Conservation (phyloP, 2,329 filamentous ascomycete genomes). For the Rasamsonia emersonii region DNA sequence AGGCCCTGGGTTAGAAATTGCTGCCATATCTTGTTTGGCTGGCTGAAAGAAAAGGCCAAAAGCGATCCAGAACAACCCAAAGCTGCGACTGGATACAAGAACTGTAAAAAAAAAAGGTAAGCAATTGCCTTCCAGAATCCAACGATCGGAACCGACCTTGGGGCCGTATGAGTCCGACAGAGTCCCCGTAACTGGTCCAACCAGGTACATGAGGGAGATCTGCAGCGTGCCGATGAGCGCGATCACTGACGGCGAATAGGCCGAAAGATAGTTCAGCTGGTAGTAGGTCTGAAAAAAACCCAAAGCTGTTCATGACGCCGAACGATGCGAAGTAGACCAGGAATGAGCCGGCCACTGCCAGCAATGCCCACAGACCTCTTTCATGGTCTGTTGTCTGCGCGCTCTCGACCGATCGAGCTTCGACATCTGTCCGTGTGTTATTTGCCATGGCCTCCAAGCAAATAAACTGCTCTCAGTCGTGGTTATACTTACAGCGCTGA, state of each 20-base stretch:
- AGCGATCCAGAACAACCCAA: neutral
- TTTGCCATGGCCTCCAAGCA: conserved; percentile 1
- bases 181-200: neutral
- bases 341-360: conserved; percentile 1
- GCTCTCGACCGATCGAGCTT: neutral
- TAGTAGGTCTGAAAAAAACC: neutral
- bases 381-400: neutral
- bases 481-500: too few relatives aligned
- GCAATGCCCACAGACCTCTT: neutral
- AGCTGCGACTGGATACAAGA: neutral
- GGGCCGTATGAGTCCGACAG: neutral
- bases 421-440: conserved; percentile 1
- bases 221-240: conserved; percentile 2
- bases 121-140: neutral
- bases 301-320: conserved; percentile 2
- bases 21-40: neutral
- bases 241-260: neutral
- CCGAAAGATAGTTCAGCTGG: neutral
- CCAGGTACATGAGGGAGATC: conserved; percentile 1
- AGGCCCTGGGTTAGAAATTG: conserved; percentile 1
- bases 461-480: too few relatives aligned
- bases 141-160: too few relatives aligned
- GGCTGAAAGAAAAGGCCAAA: neutral
- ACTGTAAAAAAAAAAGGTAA: neutral
- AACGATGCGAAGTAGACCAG: conserved; percentile 2